Evolutionary conservation across 352 stramenopile genomes (phyloP), one percentile per base, ranked within the genome.

Genomic region (Globisporangium yorkense): DNA sequence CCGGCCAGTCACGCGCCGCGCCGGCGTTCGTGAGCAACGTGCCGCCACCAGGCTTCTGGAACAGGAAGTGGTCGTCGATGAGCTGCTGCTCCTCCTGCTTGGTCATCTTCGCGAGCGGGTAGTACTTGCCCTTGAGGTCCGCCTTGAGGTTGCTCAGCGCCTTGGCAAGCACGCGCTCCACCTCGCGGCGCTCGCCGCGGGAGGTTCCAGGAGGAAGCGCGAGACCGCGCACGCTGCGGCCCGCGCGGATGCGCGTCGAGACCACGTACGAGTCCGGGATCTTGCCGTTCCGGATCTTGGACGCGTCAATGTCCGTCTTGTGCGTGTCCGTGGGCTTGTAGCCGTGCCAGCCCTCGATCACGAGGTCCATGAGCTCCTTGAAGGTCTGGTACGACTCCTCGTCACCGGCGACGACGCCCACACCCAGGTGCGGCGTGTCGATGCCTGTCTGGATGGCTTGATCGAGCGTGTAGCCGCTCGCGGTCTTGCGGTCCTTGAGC

Each of bases 1-100:
- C 88, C 0, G 94, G 94, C 92, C 94, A 98, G 74, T 97, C 89
- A n/a, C 90, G 77, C 1, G 88, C 90, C 2, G 93, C 88, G 12
- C 92, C 88, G 10, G 92, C 87, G 24, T 81, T 82, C 13, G 80
- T 94, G 27, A 94, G 71, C 43, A 96, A 58, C 15, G 87, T 95
- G 27, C 80, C 84, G 2, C 92, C 87, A 0, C 94, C 89, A 0
- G 94, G 94, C 71, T 97, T 97, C 54, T 97, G 86, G 67, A 98
- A 98, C 1, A 97, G 62, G 56, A 98, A 96, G 61, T 97, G 91
- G 20, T 95, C 81, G 54, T 87, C 74, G 41, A 96, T 89, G 6
- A 98, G 74, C 72, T 97, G 87, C 24, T 97, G 76, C 58, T 97
- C 89, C 54, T 96, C 79, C 44, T 92, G 77, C 59, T 95, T 94